phyloP scores from a whole-genome alignment of 2,329 filamentous ascomycete genomes.

The Alternaria novae-zelandiae region DNA sequence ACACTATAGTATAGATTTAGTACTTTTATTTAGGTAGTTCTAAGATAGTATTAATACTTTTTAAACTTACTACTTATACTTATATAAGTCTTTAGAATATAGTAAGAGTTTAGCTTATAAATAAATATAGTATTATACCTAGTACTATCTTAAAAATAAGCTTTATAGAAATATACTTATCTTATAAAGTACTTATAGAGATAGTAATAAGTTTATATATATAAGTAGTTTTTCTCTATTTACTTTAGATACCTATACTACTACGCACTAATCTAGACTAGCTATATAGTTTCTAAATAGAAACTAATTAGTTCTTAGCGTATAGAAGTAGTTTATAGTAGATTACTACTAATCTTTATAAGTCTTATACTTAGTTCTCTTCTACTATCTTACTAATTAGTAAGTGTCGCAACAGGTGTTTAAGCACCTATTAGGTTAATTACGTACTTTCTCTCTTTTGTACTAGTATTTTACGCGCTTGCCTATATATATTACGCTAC shows the following conservation, averaged over 20 bases:
- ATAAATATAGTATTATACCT: slow-evolving; percentile 6
- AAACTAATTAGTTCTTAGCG: slow-evolving; percentile 13
- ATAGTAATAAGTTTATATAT: neutral
- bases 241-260: slow-evolving; percentile 2
- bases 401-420: too few relatives aligned
- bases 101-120: neutral
- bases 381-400: slow-evolving; percentile 15
- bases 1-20: slow-evolving; percentile 12
- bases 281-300: slow-evolving; percentile 13
- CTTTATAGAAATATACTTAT: slow-evolving; percentile 1
- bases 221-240: neutral
- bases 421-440: too few relatives aligned
- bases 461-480: too few relatives aligned
- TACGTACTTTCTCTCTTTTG: too few relatives aligned
- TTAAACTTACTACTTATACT: slow-evolving; percentile 2
- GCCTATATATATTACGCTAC: too few relatives aligned
- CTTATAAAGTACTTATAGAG: slow-evolving; percentile 5
- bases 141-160: neutral
- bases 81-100: neutral
- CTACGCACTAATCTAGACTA: slow-evolving; percentile 1
- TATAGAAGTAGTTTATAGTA: neutral
- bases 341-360: neutral
- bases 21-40: slow-evolving; percentile 7
- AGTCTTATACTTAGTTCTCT: slow-evolving; percentile 6
- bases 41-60: slow-evolving; percentile 12